Percentiles rank a stretch among this genome's conserved stretches.
phyloP scores from a whole-genome alignment of 2,329 filamentous ascomycete genomes.

The Juglanconis oblonga region DNA sequence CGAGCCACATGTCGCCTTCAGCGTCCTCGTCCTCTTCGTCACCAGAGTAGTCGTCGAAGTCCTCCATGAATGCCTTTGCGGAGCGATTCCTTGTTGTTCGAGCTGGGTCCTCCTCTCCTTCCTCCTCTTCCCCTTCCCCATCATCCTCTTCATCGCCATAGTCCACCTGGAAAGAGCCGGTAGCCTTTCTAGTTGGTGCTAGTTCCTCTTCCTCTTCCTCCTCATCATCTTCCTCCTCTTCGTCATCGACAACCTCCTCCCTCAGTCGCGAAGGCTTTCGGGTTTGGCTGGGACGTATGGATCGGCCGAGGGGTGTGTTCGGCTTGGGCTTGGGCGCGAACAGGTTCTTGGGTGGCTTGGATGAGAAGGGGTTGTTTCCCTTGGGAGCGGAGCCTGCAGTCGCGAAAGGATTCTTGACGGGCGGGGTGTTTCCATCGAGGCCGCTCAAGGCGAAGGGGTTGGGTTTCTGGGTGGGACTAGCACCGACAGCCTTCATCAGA shows the following conservation, averaged over 20 bases:
- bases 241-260: slow-evolving; percentile 35
- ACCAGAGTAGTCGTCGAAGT: slow-evolving; percentile 23
- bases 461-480: slow-evolving; percentile 11
- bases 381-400: slow-evolving; percentile 8
- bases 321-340: slow-evolving; percentile 35
- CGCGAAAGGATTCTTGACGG: slow-evolving; percentile 15
- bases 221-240: slow-evolving; percentile 37
- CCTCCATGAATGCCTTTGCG: slow-evolving; percentile 28
- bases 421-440: slow-evolving; percentile 10
- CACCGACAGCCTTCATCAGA: slow-evolving; percentile 38
- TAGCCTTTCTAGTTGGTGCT: slow-evolving; percentile 27
- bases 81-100: slow-evolving; percentile 21
- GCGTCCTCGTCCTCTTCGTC: slow-evolving; percentile 27
- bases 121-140: slow-evolving; percentile 32
- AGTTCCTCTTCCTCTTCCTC: slow-evolving; percentile 37
- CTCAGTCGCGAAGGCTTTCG: slow-evolving; percentile 53
- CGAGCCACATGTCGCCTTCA: slow-evolving; percentile 48
- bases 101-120: slow-evolving; percentile 31
- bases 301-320: slow-evolving; percentile 46
- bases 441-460: slow-evolving; percentile 15
- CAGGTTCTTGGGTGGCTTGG: slow-evolving; percentile 32
- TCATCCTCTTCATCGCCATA: slow-evolving; percentile 40
- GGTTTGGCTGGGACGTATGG: slow-evolving; percentile 37
- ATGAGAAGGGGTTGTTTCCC: slow-evolving; percentile 7
- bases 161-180: slow-evolving; percentile 29